Base-by-base conservation (phyloP, 352 stramenopile species). In the Globisporangium barbulae region DNA sequence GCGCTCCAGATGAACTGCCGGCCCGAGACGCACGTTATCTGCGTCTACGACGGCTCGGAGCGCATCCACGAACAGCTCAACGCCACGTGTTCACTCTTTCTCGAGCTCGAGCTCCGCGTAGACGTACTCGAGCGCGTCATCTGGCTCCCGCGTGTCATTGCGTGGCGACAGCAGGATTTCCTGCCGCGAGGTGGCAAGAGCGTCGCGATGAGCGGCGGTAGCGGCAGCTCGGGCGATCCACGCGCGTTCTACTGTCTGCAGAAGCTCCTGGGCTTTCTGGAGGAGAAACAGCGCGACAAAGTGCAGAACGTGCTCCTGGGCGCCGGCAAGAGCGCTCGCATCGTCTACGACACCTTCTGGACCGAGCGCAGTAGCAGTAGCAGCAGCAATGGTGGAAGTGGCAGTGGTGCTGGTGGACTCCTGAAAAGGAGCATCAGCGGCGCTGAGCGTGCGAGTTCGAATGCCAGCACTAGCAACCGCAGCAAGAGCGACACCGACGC, bases 11-110 rank as follows among this genome's bases (percentile, higher is more conserved):
- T 90, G 59, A 80, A 86, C 74, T 68, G 78, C 61, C 54, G 78
- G 66, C 60, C 81, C 69, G 35, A 59, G 15, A 37, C 55, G 21
- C 64, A 76, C 5, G 61, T 78, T 25, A 82, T 98, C 44, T 69
- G 81, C 3, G 74, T 96, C 13, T 98, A 96, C 61, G 61, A 82
- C n/a, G 65, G 72, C 21, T 59, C 48, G 5, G 49, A 54, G 45
- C 53, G 48, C n/a, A 60, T 97, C 0, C 70, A 94, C 39, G 63
- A 80, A n/a, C 83, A 98, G 70, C 68, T 98, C 33, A 79, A 95
- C 42, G 52, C 72, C 19, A 73, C 73, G 1, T 84, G 83, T 66
- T 71, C 76, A 0, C 22, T 33, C 1, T 90, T 83, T 64, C 54
- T 90, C 39, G 44, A 66, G 45, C 62, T 61, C 6, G 73, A 89